Conservation (phyloP, 495 filamentous ascomycete species). For the Pyronema domesticum region DNA sequence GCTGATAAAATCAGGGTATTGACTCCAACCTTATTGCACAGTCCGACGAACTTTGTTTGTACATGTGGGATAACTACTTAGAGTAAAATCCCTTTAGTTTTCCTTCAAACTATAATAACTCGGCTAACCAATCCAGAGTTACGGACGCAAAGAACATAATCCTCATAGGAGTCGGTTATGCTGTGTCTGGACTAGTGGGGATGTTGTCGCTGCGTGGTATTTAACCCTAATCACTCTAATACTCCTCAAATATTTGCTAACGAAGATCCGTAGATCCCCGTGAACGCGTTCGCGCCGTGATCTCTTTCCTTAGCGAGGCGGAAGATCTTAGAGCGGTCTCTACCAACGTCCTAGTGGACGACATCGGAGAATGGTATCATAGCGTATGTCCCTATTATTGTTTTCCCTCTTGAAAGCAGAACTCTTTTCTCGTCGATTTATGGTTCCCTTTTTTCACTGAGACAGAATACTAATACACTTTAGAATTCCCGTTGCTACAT, state of each 20-base stretch:
- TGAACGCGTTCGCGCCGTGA: slow-evolving; percentile 13
- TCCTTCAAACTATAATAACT: background rate
- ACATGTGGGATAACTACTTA: slow-evolving; percentile 95
- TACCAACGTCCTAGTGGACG: slow-evolving; percentile 24
- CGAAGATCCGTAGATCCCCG: slow-evolving; percentile 13
- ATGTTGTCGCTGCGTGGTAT: slow-evolving; percentile 29
- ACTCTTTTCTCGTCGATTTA: too few relatives aligned
- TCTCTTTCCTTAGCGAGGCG: slow-evolving; percentile 19
- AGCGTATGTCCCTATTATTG: slow-evolving; percentile 1
- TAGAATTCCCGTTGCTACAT: slow-evolving; percentile 26
- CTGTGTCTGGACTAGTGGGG: slow-evolving; percentile 29
- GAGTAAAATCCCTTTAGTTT: slow-evolving; percentile 34
- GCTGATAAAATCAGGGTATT: too few relatives aligned
- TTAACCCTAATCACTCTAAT: background rate
- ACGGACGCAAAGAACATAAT: slow-evolving; percentile 53
- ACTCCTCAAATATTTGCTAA: slow-evolving; percentile 4
- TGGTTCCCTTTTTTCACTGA: background rate
- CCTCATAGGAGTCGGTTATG: slow-evolving; percentile 60
- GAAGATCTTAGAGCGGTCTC: slow-evolving; percentile 24
- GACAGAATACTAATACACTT: background rate
- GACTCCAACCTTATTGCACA: slow-evolving; percentile 19
- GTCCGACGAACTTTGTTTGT: slow-evolving; percentile 59
- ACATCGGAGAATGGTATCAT: slow-evolving; percentile 28
- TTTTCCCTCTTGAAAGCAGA: too few relatives aligned
- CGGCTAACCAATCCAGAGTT: slow-evolving; percentile 28